A percentile compares a stretch with the other conserved stretches of the same genome.
Conservation (phyloP, 768 basidiomycete species). For the Mycena maculata region DNA sequence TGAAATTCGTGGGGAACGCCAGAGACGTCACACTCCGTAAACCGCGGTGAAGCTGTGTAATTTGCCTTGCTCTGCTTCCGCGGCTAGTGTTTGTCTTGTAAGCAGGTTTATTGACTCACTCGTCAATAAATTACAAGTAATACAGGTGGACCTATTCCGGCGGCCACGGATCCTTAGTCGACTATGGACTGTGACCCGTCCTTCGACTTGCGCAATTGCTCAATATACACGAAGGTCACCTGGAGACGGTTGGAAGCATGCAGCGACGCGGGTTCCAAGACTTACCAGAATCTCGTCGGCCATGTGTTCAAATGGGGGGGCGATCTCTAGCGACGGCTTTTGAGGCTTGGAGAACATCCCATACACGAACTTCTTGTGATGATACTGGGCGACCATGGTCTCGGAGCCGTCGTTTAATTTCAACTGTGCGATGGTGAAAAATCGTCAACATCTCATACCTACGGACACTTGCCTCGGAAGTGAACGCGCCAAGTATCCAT, state of each 20-base stretch:
- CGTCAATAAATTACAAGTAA: too few relatives aligned
- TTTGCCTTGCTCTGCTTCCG: too few relatives aligned
- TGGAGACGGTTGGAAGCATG: not conserved
- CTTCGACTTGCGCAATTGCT: conserved; percentile 41
- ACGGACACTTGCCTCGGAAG: conserved; percentile 32
- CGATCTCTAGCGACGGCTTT: conserved; percentile 43
- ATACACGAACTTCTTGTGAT: conserved; percentile 20
- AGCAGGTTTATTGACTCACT: too few relatives aligned
- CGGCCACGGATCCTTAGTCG: too few relatives aligned
- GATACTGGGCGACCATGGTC: conserved; percentile 35
- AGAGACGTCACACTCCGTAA: too few relatives aligned
- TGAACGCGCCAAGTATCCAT: conserved; percentile 43
- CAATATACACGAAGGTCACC: conserved; percentile 46
- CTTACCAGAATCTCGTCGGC: conserved; percentile 42
- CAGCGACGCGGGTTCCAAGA: too few relatives aligned
- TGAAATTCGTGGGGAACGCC: too few relatives aligned
- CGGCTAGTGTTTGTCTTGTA: too few relatives aligned
- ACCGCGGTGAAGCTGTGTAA: too few relatives aligned
- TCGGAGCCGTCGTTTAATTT: conserved; percentile 35
- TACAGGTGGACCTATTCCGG: too few relatives aligned
- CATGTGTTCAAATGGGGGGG: conserved; percentile 39
- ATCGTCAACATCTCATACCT: not conserved
- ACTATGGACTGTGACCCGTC: conserved; percentile 12
- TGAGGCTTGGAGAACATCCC: conserved; percentile 25
- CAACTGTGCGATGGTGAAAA: conserved; percentile 20